Base-by-base conservation (phyloP, 1,284 basidiomycete genomes). In the Ceratobasidium sp. region DNA sequence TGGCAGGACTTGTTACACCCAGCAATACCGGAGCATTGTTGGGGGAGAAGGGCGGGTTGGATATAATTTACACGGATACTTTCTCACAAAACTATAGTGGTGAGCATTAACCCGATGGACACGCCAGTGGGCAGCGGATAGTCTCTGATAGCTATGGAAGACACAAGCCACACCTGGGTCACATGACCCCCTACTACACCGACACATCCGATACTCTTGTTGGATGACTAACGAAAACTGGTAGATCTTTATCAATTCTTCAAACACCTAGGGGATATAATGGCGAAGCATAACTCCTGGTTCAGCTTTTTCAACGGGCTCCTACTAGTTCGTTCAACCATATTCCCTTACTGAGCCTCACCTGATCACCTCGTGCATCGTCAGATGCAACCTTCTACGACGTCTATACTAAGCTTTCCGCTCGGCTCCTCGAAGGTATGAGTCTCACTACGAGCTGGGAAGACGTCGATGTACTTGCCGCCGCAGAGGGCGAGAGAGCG, bases 291-390 rank as follows among this genome's bases (percentile, higher is more conserved):
- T 7, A 87, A 92, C 3, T 92, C 95, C 23, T 87, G 92, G 23
- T 96, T 97, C 84, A 94, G 96, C 78, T 99, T 99, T 87, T 99
- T 99, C 90, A 96, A 99, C 84, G 97, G 97, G 4, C 89, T 99
- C 0, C 96, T 33, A 99, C 97, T 9, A 97, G 97, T 95, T 83
- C 80, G 87, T 87, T 56, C 44, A n/a, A 15, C 96, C 95, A 86
- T 87, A 49, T 42, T 33, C 13, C 56, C 42, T 39, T 15, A 42
- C 12, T 18, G 23, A 20, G 20, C 40, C 1, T 40, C 75, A 23
- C 42, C 42, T 53, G n/a, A 66, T 51, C 42, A 42, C 28, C 26
- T 7, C 55, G 12, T 3, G 49, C 40, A 23, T 33, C n/a, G 42
- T n/a, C 83, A 97, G 95, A 96, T 85, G 88, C 92, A 0, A 87